Evolutionary conservation across 345 rosid genomes (phyloP).

Genomic region (Eucalyptus regnans): DNA sequence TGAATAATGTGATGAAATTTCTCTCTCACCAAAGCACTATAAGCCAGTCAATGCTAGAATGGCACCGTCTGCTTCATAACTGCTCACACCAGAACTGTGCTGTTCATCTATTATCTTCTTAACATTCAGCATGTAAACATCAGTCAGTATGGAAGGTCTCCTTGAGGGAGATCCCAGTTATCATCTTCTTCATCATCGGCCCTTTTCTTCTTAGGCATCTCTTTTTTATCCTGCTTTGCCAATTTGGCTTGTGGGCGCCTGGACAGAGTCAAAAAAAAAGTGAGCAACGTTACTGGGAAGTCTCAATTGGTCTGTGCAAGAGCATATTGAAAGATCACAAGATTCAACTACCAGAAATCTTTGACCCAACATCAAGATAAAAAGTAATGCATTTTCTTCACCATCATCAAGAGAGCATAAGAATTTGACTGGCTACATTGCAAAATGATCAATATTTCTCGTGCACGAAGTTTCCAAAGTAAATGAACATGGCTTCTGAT

Average conservation of each 20-base stretch:
- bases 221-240: not conserved
- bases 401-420: not conserved
- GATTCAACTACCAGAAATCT: not conserved
- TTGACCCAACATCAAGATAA: not conserved
- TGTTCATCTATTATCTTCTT: not conserved
- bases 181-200: conserved; percentile 15
- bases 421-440: not conserved
- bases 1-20: not conserved
- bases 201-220: not conserved
- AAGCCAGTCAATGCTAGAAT: not conserved
- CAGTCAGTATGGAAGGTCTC: conserved; percentile 15
- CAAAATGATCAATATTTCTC: not conserved
- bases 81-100: not conserved
- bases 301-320: not conserved
- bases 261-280: not conserved
- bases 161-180: conserved; percentile 35
- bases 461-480: not conserved
- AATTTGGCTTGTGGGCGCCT: conserved; percentile 12
- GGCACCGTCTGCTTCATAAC: not conserved
- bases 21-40: not conserved
- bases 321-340: not conserved
- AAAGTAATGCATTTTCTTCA: not conserved
- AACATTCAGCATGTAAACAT: not conserved
- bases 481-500: not conserved
- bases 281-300: not conserved